These are phyloP conservation scores for Alternaria burnsii DNA, from an alignment of 2,329 filamentous ascomycete species.

Conservation along the genomic window DNA sequence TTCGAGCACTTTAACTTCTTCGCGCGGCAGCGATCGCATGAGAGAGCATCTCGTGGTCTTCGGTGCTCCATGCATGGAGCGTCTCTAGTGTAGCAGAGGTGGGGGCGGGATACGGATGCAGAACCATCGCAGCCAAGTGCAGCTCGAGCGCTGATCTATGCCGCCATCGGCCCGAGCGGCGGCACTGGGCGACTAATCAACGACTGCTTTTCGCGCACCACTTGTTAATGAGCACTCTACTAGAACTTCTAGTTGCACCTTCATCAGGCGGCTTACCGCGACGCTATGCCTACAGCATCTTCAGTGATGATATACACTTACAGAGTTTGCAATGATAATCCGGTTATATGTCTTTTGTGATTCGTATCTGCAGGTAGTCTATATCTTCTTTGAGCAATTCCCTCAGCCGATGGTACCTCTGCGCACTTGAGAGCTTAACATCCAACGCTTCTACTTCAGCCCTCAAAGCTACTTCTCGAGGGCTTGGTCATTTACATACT, in stretches of 20 bases:
- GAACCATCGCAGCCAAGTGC: constrained; percentile 6
- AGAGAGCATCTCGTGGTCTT: constrained; percentile 26
- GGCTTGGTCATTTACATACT: not conserved
- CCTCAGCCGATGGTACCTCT: too few species aligned
- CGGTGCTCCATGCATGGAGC: constrained; percentile 36
- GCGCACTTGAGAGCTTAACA: not conserved
- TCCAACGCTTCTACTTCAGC: not conserved
- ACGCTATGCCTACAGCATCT: not conserved
- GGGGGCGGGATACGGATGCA: constrained; percentile 17
- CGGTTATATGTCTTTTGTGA: not conserved
- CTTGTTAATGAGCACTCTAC: not conserved
- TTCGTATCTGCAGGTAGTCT: not conserved
- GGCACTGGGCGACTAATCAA: not conserved
- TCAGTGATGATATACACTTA: constrained; percentile 2
- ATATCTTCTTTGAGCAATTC: not conserved
- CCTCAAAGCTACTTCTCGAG: constrained; percentile 13
- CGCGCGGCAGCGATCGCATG: constrained; percentile 36
- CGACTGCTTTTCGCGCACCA: not conserved
- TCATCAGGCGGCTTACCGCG: not conserved
- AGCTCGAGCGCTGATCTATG: constrained; percentile 10
- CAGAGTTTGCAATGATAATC: not conserved
- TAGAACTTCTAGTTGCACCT: not conserved
- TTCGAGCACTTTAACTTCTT: constrained; percentile 43
- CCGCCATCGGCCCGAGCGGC: constrained; percentile 11
- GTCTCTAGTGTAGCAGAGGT: constrained; percentile 16